Conservation (phyloP, 169 alveolate genomes). For the Babesia sp. region DNA sequence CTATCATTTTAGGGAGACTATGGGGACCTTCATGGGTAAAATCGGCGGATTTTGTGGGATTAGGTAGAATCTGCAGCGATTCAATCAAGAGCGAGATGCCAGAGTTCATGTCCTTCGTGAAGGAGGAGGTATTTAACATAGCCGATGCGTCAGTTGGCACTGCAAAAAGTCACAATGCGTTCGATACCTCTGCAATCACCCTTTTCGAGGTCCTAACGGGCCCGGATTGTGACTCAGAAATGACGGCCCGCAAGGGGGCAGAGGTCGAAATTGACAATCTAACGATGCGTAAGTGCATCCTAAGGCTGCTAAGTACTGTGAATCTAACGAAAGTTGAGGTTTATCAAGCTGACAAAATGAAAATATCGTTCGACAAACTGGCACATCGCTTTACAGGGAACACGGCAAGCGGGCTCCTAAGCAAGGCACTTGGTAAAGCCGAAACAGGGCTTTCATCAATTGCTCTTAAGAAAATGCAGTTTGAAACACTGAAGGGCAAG, state of each 20-base stretch:
- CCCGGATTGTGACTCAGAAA: constrained; percentile 12
- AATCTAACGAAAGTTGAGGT: constrained; percentile 36
- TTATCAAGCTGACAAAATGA: constrained; percentile 27
- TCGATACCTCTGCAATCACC: constrained; percentile 22
- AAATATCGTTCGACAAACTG: constrained; percentile 42
- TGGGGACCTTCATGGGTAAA: constrained; percentile 1
- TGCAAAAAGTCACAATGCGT: not conserved
- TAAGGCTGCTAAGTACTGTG: constrained; percentile 33
- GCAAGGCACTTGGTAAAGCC: constrained; percentile 55
- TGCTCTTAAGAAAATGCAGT: constrained; percentile 29
- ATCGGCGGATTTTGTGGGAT: constrained; percentile 11
- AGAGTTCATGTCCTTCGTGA: not conserved
- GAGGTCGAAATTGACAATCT: constrained; percentile 6
- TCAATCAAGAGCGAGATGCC: constrained; percentile 1
- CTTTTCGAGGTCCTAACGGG: constrained; percentile 39
- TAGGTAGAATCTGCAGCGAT: constrained; percentile 11
- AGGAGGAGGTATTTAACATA: not conserved
- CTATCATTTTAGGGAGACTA: not conserved
- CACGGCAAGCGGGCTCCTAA: constrained; percentile 43
- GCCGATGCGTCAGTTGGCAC: not conserved
- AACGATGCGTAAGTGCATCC: constrained; percentile 1
- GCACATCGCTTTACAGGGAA: constrained; percentile 47
- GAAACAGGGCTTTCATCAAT: constrained; percentile 39
- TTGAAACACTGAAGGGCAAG: constrained; percentile 56
- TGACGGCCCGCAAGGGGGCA: not conserved